Evolutionary conservation across 2,329 filamentous ascomycete genomes (phyloP), one percentile per base, ranked within the genome.

Genomic region (Verticillium nonalfalfae): DNA sequence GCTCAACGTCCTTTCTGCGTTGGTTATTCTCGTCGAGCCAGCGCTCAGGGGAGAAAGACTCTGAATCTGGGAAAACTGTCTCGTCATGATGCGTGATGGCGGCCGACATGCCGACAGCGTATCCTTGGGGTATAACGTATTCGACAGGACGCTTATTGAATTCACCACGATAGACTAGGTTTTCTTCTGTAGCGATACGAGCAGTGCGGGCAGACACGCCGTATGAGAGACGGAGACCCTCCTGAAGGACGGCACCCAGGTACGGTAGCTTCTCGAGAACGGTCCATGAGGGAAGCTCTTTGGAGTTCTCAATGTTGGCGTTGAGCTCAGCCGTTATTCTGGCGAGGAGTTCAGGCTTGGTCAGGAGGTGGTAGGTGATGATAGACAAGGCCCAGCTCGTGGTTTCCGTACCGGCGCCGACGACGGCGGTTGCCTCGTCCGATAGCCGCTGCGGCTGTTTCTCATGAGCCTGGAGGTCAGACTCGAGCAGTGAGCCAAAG

Each of bases 41-140:
- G 3, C 78, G 72, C 50, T 79, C 75, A 0, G 78, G 78, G 3
- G 64, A 56, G 60, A 77, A 81, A 0, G 66, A 61, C 45, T 77
- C 67, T 0, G 77, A 73, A 3, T 78, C 68, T 0, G 76, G 68
- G 61, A 73, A 77, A 18, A 75, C 63, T 10, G 62, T 66, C 61
- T 76, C 70, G 63, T 79, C 70, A 39, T 76, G 72, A 60, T 81
- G 77, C 11, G 72, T 69, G 9, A 77, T 70, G 3, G 70, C 68
- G 1, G 72, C 67, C 0, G 75, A 76, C 69, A 78, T 76, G 35
- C 74, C 70, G 1, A 80, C 71, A 3, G 72, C 73, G 1, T 72
- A 77, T 7, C 75, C 72, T 0, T 67, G 68, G 1, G 75, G 75
- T 7, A 78, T 68, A 5, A 69, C 71, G n/a, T 73, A 69, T 10